These are phyloP conservation scores for Diutina mesorugosa DNA, from an alignment of 1,139 yeast genomes.

Conservation along the genomic window DNA sequence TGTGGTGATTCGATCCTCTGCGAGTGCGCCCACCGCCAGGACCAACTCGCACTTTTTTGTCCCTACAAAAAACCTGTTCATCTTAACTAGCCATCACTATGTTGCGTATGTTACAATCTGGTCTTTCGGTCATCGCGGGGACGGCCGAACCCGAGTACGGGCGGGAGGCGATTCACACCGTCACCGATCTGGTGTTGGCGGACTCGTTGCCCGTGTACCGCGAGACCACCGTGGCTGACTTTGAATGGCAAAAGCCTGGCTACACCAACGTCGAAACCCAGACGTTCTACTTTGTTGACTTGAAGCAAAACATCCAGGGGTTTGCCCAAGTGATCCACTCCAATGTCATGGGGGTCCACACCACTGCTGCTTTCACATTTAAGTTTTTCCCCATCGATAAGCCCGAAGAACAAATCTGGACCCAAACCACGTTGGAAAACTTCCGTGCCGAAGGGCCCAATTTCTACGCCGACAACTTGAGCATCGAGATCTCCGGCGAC, in stretches of 20 bases:
- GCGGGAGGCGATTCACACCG: conserved; percentile 78
- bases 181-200: conserved; percentile 46
- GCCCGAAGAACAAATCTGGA: conserved; percentile 45
- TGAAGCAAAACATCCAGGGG: conserved; percentile 55
- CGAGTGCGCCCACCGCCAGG: not conserved
- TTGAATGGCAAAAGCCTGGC: conserved; percentile 61
- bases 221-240: conserved; percentile 49
- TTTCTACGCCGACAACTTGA: conserved; percentile 62
- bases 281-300: conserved; percentile 70
- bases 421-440: conserved; percentile 79
- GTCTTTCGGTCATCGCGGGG: conserved; percentile 90
- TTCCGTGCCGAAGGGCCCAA: conserved; percentile 67
- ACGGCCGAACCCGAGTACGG: conserved; percentile 97
- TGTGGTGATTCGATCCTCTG: not conserved
- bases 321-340: conserved; percentile 94
- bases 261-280: conserved; percentile 92
- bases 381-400: conserved; percentile 23
- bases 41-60: not conserved
- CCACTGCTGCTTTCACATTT: conserved; percentile 92
- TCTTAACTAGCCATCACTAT: not conserved
- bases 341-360: conserved; percentile 76
- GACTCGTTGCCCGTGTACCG: conserved; percentile 29
- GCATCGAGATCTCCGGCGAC: conserved; percentile 46
- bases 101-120: conserved; percentile 40
- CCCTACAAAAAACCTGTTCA: not conserved